Percentiles rank a stretch among this genome's conserved stretches.
Conservation (phyloP, 306 rosid species). For the Quercus glauca region DNA sequence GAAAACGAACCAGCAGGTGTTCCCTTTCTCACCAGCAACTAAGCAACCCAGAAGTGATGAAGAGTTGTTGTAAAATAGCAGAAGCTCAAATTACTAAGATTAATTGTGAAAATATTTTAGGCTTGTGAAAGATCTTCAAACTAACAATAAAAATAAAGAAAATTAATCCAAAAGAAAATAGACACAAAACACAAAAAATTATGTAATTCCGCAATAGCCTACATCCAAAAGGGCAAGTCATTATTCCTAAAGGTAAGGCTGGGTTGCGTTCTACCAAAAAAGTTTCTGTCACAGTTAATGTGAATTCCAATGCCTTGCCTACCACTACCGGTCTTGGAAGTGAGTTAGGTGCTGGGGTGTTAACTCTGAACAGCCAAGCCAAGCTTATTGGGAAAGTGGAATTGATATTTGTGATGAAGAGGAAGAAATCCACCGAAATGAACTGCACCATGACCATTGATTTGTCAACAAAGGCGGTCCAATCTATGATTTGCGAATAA, state of each 20-base stretch:
- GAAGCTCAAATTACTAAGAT: too few species aligned
- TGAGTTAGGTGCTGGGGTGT: not conserved
- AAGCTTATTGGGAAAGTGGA: not conserved
- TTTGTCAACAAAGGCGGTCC: not conserved
- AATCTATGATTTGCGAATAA: constrained; percentile 5
- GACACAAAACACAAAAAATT: too few species aligned
- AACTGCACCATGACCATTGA: not conserved
- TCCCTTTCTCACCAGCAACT: not conserved
- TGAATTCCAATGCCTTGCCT: not conserved
- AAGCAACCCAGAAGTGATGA: not conserved
- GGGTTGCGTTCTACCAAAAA: constrained; percentile 8
- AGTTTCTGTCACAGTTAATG: not conserved
- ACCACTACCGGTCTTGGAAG: too few species aligned
- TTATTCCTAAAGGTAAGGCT: not conserved
- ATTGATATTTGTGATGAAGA: constrained; percentile 16
- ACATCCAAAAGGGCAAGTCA: not conserved
- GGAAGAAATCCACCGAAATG: constrained; percentile 11
- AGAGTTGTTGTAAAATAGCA: not conserved
- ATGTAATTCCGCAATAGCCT: fast-evolving
- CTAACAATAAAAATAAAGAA: too few species aligned
- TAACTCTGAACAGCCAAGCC: not conserved
- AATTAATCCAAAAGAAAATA: too few species aligned
- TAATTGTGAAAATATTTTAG: too few species aligned
- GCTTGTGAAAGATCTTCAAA: too few species aligned
- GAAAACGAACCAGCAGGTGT: not conserved